Conservation (phyloP, 129 eudicot species). For the Saposhnikovia divaricata region DNA sequence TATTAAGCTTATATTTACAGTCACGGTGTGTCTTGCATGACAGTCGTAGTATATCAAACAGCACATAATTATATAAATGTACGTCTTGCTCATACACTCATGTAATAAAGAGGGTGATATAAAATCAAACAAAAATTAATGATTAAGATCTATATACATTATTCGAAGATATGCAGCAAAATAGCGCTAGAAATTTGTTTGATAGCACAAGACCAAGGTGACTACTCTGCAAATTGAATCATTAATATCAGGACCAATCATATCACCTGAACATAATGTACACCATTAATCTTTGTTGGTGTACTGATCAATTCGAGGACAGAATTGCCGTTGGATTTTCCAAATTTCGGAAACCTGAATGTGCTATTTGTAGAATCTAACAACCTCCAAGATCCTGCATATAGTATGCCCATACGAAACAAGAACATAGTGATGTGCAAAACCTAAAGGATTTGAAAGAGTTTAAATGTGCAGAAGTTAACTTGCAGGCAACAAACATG, state of each 20-base stretch:
- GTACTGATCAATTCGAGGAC: constrained; percentile 74
- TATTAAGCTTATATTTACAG: neutral
- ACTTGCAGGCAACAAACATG: neutral
- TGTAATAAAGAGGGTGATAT: neutral
- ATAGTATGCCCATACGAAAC: constrained; percentile 9
- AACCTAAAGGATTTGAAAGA: constrained; percentile 2
- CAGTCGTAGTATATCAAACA: neutral
- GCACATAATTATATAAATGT: neutral
- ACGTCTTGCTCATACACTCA: neutral
- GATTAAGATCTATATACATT: neutral
- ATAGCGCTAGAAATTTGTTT: neutral
- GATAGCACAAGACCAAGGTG: neutral
- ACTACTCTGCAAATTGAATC: neutral
- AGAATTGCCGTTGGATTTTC: constrained; percentile 73
- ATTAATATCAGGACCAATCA: constrained; percentile 11
- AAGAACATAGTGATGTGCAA: constrained; percentile 1
- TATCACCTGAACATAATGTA: constrained; percentile 94
- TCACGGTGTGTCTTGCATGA: neutral
- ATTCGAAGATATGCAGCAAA: neutral
- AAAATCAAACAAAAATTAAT: neutral
- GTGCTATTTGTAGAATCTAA: constrained; percentile 55
- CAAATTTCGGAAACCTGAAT: constrained; percentile 68
- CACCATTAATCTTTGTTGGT: constrained; percentile 91
- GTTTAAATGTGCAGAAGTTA: constrained; percentile 7
- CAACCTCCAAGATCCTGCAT: constrained; percentile 81